Percentiles rank a stretch among this genome's conserved stretches.
Evolutionary conservation across 495 filamentous ascomycete species (phyloP).

Genomic region (Penicillium longicatenatum): DNA sequence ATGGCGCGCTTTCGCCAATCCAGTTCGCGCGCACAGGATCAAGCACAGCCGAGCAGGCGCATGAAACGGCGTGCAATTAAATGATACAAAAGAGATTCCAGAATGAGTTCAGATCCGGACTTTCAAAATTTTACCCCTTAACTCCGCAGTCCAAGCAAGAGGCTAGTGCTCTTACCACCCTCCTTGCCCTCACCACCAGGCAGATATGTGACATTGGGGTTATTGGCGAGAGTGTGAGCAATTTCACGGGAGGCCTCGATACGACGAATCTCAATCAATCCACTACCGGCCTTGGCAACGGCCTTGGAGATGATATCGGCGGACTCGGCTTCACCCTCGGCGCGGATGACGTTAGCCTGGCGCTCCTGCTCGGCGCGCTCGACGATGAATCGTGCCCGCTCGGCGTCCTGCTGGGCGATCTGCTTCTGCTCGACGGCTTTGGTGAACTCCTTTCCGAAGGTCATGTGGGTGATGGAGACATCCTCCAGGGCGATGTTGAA

Average conservation of each 20-base stretch:
- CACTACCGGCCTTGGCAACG: slow-evolving; percentile 89
- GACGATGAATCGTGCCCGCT: slow-evolving; percentile 95
- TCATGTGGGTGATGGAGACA: slow-evolving; percentile 99
- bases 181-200: slow-evolving; percentile 71
- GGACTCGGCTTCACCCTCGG: slow-evolving; percentile 95
- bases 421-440: slow-evolving; percentile 99
- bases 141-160: slow-evolving; percentile 61
- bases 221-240: slow-evolving; percentile 81
- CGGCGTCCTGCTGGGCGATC: slow-evolving; percentile 98
- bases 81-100: slow-evolving; percentile 30
- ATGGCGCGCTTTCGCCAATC: slow-evolving; percentile 23
- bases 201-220: slow-evolving; percentile 96
- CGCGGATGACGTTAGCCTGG: slow-evolving; percentile 96
- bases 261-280: slow-evolving; percentile 90
- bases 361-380: slow-evolving; percentile 99
- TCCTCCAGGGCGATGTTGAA: slow-evolving; percentile 99
- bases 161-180: slow-evolving; percentile 62
- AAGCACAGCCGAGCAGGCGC: slow-evolving; percentile 35
- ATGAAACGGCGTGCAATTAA: slow-evolving; percentile 29
- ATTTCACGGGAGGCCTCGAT: slow-evolving; percentile 98
- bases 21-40: slow-evolving; percentile 30
- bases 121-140: slow-evolving; percentile 20
- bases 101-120: not conserved
- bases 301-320: slow-evolving; percentile 91
- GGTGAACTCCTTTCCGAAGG: slow-evolving; percentile 99